Base-by-base conservation (phyloP, 2,329 filamentous ascomycete genomes). In the Fusarium sp. region DNA sequence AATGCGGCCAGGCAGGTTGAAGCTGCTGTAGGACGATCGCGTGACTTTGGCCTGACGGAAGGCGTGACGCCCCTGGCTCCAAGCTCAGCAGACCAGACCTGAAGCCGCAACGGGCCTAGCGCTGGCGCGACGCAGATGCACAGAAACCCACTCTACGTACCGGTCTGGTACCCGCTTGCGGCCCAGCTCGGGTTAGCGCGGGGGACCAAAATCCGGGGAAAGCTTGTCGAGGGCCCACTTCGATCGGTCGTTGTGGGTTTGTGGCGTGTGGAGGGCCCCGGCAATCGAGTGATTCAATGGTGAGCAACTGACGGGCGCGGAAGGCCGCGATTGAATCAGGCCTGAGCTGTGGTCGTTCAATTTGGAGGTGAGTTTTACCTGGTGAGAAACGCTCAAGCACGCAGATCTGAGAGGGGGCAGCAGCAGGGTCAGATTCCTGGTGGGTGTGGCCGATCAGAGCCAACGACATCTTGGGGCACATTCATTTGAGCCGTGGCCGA, bases 171-270 rank as follows among this genome's bases (percentile, higher is more conserved):
- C 67, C 64, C 65, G 67, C 68, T 69, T 57, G 6, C 2, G 10
- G 26, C 15, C 63, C 42, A 51, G 36, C 31, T 61, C 2, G 3
- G 41, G 61, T 52, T 69, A 70, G 66, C 53, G 49, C 41, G 38
- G 50, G 58, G 57, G 62, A 60, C 49, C 50, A 73, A 36, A 72
- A 75, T 75, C 72, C 70, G 70, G 73, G 73, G 73, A 74, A 74
- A 75, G 72, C 72, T 72, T 72, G 72, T 71, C 62, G 12, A 3
- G 15, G 69, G 61, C 44, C 72, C 72, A 73, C 72, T 29, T 15
- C 53, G 66, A 70, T 71, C 68, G 67, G 58, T 49, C 46, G 46
- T 58, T 57, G 59, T 60, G 55, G 64, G 42, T 57, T 50, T 53
- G 64, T 65, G 67, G 68, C 64, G 66, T 60, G 53, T 63, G 53